Conservation (phyloP, 2,329 filamentous ascomycete genomes). For the Exophiala xenobiotica region DNA sequence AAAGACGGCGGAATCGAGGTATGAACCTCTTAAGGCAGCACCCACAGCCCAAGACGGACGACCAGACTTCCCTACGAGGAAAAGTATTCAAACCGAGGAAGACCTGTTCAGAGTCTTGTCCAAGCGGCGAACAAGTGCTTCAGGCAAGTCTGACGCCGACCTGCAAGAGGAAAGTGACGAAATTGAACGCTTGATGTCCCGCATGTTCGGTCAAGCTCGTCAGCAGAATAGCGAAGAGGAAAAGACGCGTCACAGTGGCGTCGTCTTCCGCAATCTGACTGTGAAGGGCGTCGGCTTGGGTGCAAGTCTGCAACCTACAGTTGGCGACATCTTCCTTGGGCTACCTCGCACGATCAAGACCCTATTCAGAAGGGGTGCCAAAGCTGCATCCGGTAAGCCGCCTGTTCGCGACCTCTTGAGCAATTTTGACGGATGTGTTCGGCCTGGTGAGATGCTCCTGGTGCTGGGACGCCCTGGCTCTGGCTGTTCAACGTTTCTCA, state of each 20-base stretch:
- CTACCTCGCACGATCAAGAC: slow-evolving; percentile 50
- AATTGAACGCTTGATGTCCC: slow-evolving; percentile 56
- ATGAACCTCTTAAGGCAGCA: slow-evolving; percentile 12
- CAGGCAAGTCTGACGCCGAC: slow-evolving; percentile 20
- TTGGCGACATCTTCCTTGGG: slow-evolving; percentile 55
- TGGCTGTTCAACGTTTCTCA: slow-evolving; percentile 70
- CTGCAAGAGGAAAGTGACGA: slow-evolving; percentile 28
- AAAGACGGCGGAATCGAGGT: slow-evolving; percentile 9
- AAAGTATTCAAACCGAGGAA: slow-evolving; percentile 24
- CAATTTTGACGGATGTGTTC: slow-evolving; percentile 65
- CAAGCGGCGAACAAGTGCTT: slow-evolving; percentile 24
- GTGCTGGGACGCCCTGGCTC: slow-evolving; percentile 68
- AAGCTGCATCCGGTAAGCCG: slow-evolving; percentile 38
- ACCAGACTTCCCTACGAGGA: slow-evolving; percentile 14
- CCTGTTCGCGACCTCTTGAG: slow-evolving; percentile 65
- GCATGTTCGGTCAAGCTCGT: slow-evolving; percentile 67
- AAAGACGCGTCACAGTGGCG: slow-evolving; percentile 66
- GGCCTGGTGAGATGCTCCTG: slow-evolving; percentile 70
- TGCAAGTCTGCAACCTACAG: slow-evolving; percentile 59
- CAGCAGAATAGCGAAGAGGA: slow-evolving; percentile 68
- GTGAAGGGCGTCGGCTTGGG: slow-evolving; percentile 69
- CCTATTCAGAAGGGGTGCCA: slow-evolving; percentile 39
- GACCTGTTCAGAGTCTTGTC: slow-evolving; percentile 28
- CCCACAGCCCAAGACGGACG: slow-evolving; percentile 15
- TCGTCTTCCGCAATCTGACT: slow-evolving; percentile 68